Conservation (phyloP, 2,329 filamentous ascomycete genomes). For the Nigrospora sphaerica region DNA sequence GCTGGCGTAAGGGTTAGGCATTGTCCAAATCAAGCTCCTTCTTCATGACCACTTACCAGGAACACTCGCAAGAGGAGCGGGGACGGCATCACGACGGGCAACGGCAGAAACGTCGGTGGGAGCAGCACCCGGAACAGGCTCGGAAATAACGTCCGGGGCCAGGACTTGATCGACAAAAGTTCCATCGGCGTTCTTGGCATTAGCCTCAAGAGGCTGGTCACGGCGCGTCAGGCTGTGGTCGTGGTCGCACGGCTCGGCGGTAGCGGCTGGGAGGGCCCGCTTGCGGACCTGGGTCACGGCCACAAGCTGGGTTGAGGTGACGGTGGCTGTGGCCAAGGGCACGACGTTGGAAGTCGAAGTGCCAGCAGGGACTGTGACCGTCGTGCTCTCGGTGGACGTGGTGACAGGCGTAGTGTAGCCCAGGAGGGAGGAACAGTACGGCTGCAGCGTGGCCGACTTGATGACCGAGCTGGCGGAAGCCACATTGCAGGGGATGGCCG, state of each 20-base stretch:
- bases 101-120: background rate
- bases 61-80: background rate
- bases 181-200: background rate
- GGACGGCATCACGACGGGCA: background rate
- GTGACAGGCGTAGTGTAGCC: background rate
- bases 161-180: background rate
- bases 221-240: background rate
- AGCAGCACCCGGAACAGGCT: background rate
- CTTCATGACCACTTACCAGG: background rate
- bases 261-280: background rate
- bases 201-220: background rate
- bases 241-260: background rate
- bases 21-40: background rate
- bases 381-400: background rate
- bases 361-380: background rate
- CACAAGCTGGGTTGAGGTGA: constrained; percentile 1
- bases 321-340: background rate
- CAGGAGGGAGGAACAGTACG: constrained; percentile 1
- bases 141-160: background rate
- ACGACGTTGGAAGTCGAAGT: background rate
- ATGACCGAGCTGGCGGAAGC: background rate
- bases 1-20: background rate
- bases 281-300: background rate
- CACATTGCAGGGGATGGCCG: background rate
- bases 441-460: constrained; percentile 1